Evolutionary conservation across 2,329 filamentous ascomycete genomes (phyloP).

Genomic region (Epichloe scottii): DNA sequence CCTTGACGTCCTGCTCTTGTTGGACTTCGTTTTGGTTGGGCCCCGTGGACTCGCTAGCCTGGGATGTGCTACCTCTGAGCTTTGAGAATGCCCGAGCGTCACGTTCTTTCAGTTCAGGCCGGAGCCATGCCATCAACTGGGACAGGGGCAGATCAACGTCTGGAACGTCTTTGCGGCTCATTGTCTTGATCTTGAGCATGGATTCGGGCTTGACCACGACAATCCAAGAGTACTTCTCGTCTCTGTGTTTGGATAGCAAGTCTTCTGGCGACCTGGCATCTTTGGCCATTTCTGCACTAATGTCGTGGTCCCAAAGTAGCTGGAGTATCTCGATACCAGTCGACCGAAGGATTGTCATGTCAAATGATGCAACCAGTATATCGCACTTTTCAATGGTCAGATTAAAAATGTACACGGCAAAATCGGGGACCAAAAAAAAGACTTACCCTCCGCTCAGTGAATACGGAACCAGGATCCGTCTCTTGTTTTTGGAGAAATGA

Average conservation of each 20-base stretch:
- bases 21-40: slow-evolving; percentile 17
- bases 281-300: slow-evolving; percentile 77
- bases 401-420: neutral
- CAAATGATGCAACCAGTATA: slow-evolving; percentile 80
- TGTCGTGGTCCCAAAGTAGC: slow-evolving; percentile 68
- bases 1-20: slow-evolving; percentile 61
- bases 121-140: slow-evolving; percentile 69
- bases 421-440: neutral
- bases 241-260: slow-evolving; percentile 60
- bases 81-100: slow-evolving; percentile 47
- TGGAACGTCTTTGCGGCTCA: slow-evolving; percentile 59
- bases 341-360: slow-evolving; percentile 61
- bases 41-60: slow-evolving; percentile 16
- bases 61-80: slow-evolving; percentile 20
- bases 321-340: slow-evolving; percentile 66
- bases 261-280: slow-evolving; percentile 72
- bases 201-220: slow-evolving; percentile 73
- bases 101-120: slow-evolving; percentile 68
- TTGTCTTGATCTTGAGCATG: slow-evolving; percentile 66
- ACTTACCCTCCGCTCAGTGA: slow-evolving; percentile 50
- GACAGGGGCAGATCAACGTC: slow-evolving; percentile 64
- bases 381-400: slow-evolving; percentile 48
- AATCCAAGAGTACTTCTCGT: slow-evolving; percentile 73
- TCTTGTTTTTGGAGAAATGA: slow-evolving; percentile 58
- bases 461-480: slow-evolving; percentile 47